Base-by-base conservation (phyloP, 2,329 filamentous ascomycete species). In the Cadophora luteo-olivacea region DNA sequence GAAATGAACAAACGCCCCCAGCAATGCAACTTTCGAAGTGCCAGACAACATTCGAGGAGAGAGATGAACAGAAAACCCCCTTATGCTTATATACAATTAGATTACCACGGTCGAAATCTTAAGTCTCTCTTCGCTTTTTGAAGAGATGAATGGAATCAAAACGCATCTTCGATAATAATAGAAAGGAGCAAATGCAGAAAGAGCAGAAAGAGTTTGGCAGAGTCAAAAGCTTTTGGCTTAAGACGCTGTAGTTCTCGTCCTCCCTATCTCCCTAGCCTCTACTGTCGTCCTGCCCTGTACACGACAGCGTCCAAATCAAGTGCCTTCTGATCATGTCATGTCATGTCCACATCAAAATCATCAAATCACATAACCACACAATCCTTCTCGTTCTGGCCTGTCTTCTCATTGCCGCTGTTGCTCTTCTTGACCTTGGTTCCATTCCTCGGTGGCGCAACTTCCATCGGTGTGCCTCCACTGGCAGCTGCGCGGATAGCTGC, bases 401-500 rank as follows among this genome's bases (percentile, higher is more conserved):
- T 70, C 62, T 75, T 75, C 36, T 75, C 73, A 36, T 72, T 72
- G 32, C 67, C 68, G 55, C 65, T 74, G 6, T 45, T 45, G 41
- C 32, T 70, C 51, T 76, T 77, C 70, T 76, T 78, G 36, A 74
- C 71, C 58, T 77, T 78, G 29, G 66, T 54, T 3, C 72, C 73
- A n/a, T 71, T 74, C 32, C 72, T 71, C 6, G 75, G 72, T 8
- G 73, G 45, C 2, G 60, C 75, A 69, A 75, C 78, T 48, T 79
- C 75, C 76, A 77, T 78, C 3, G 75, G 73, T 38, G 65, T 74
- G 6, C 76, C 77, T 60, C 77, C 77, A 72, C 84, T 87, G 36
- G 94, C 92, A 12, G 96, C 95, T 9, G 92, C 91, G 70, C 92
- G 88, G 70, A 99, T 99, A 51, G 94, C 92, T 24, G 91, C 89